Evolutionary conservation across 2,329 filamentous ascomycete species (phyloP).

Genomic region (Exutisphaerella laricina): DNA sequence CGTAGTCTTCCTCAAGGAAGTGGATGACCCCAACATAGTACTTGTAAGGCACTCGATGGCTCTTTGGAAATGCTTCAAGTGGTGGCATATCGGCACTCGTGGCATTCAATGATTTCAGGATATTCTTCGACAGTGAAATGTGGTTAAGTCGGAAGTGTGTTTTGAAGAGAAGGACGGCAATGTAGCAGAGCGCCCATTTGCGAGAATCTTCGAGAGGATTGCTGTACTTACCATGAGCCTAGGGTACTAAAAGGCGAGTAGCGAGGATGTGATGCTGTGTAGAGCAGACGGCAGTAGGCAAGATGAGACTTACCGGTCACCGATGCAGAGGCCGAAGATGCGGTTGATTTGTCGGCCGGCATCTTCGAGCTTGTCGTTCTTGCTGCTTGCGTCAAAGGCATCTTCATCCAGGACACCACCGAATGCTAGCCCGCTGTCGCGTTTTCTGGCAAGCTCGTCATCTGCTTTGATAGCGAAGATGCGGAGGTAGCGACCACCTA

Average conservation of each 20-base stretch:
- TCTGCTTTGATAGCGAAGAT: constrained; percentile 90
- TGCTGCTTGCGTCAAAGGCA: constrained; percentile 67
- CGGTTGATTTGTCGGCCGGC: constrained; percentile 85
- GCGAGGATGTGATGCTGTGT: neutral
- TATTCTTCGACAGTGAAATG: constrained; percentile 81
- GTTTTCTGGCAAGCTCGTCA: constrained; percentile 54
- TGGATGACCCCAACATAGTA: constrained; percentile 93
- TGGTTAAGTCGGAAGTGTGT: constrained; percentile 90
- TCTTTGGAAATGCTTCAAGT: constrained; percentile 73
- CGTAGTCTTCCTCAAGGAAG: constrained; percentile 92
- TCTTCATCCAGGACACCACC: constrained; percentile 73
- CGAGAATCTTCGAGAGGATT: constrained; percentile 80
- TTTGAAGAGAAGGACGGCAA: constrained; percentile 93
- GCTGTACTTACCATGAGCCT: constrained; percentile 43
- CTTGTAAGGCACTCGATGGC: constrained; percentile 90
- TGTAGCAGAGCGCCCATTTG: constrained; percentile 97
- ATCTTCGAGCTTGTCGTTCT: constrained; percentile 82
- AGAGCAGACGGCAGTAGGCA: constrained; percentile 1
- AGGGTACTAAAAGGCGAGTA: constrained; percentile 9
- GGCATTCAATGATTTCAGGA: constrained; percentile 76
- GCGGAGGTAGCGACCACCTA: constrained; percentile 78
- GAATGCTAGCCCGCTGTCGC: constrained; percentile 30
- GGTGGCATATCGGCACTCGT: constrained; percentile 66
- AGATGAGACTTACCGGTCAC: constrained; percentile 63
- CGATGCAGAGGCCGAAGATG: constrained; percentile 85